Conservation (phyloP, 2,329 filamentous ascomycete species). For the Alternaria atra region DNA sequence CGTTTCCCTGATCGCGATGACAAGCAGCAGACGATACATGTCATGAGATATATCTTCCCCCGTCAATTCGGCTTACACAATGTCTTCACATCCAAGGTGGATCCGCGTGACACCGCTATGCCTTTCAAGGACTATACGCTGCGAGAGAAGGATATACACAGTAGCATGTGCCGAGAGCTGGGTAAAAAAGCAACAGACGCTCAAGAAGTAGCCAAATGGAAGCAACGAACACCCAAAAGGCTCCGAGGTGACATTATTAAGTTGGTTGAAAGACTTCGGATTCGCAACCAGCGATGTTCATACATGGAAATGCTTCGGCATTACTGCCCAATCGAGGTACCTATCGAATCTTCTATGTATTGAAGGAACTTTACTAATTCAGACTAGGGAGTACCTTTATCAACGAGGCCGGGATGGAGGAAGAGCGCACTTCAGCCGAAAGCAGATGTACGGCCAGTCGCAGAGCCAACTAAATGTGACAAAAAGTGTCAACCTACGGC, state of each 20-base stretch:
- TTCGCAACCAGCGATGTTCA: slow-evolving; percentile 76
- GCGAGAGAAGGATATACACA: slow-evolving; percentile 80
- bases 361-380: slow-evolving; percentile 20
- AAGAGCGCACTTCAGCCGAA: slow-evolving; percentile 33
- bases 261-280: slow-evolving; percentile 74
- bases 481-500: slow-evolving; percentile 5
- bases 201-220: slow-evolving; percentile 46
- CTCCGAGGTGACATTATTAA: slow-evolving; percentile 69
- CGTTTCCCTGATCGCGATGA: slow-evolving; percentile 65
- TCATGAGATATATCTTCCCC: slow-evolving; percentile 95
- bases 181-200: slow-evolving; percentile 26
- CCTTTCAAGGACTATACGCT: slow-evolving; percentile 85
- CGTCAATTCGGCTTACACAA: slow-evolving; percentile 90
- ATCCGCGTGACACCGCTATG: slow-evolving; percentile 72
- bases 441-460: slow-evolving; percentile 12
- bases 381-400: slow-evolving; percentile 34
- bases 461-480: slow-evolving; percentile 11
- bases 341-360: not conserved
- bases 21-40: slow-evolving; percentile 67
- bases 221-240: slow-evolving; percentile 65
- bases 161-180: slow-evolving; percentile 34
- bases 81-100: slow-evolving; percentile 78
- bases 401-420: slow-evolving; percentile 38
- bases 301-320: slow-evolving; percentile 81
- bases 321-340: slow-evolving; percentile 73